phyloP scores from a whole-genome alignment of 2,329 filamentous ascomycete species.

The Orbilia javanica region DNA sequence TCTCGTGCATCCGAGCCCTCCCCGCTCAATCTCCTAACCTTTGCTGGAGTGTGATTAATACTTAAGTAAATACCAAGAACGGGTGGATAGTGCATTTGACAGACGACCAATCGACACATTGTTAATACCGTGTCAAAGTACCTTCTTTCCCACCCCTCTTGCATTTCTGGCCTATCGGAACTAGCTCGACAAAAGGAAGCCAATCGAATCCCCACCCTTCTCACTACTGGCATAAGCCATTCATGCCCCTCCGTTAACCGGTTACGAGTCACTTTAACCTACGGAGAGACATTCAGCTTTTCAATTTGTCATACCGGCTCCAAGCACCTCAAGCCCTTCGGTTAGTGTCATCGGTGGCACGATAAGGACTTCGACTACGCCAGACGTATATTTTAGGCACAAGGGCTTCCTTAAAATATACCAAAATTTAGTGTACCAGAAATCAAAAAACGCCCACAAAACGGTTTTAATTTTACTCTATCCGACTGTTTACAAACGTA shows the following conservation, averaged over 20 bases:
- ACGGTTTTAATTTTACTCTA: conserved; percentile 8
- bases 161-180: conserved; percentile 52
- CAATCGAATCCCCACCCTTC: conserved; percentile 23
- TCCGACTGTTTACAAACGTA: conserved; percentile 20
- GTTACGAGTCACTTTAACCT: conserved; percentile 2
- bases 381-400: background rate
- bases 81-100: conserved; percentile 31
- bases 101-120: conserved; percentile 43
- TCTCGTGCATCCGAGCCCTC: conserved; percentile 37
- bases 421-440: conserved; percentile 21
- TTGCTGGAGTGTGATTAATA: conserved; percentile 6
- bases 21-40: background rate
- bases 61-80: conserved; percentile 25
- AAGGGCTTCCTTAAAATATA: background rate
- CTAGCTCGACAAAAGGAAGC: conserved; percentile 27
- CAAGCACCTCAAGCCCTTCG: conserved; percentile 2
- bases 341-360: background rate
- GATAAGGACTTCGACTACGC: background rate
- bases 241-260: conserved; percentile 28
- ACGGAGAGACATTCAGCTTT: conserved; percentile 2
- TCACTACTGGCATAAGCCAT: conserved; percentile 20
- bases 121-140: conserved; percentile 44
- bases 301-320: conserved; percentile 38
- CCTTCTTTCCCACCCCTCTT: conserved; percentile 23
- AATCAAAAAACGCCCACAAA: conserved; percentile 32